A percentile compares a stretch with the other conserved stretches of the same genome.
phyloP scores from a whole-genome alignment of 108 stramenopile species.

The Pseudonitzschia pungens region DNA sequence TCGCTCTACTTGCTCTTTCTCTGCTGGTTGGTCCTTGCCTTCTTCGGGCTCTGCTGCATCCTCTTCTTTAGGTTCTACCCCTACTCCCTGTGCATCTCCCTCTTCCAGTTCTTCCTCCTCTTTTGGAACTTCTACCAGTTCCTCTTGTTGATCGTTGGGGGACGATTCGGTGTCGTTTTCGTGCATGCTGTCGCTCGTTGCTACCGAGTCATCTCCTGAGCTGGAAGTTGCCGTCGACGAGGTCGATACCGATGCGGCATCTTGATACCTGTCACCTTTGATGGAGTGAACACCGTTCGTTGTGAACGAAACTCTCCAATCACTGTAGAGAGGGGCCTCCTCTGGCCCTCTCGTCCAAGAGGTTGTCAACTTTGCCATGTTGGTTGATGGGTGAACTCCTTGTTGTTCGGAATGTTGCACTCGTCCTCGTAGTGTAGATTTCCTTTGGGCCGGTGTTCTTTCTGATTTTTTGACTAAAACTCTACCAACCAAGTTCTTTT shows the following conservation, averaged over 20 bases:
- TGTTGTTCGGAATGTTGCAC: too few species aligned
- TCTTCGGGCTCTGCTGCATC: too few species aligned
- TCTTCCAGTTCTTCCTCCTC: not conserved
- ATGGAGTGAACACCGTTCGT: not conserved
- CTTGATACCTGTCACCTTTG: not conserved
- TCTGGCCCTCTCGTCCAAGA: not conserved
- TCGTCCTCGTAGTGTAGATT: too few species aligned
- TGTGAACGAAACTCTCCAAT: slow-evolving; percentile 8
- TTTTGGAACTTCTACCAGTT: not conserved
- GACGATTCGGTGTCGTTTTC: not conserved
- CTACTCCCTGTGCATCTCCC: too few species aligned
- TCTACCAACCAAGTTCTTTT: too few species aligned
- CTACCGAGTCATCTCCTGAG: not conserved
- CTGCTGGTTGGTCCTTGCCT: too few species aligned
- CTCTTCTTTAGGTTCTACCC: too few species aligned
- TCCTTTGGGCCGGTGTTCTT: too few species aligned
- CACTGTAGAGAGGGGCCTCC: slow-evolving; percentile 9
- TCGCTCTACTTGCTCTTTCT: too few species aligned
- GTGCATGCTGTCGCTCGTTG: not conserved
- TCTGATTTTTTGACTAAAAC: too few species aligned
- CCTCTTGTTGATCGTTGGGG: not conserved
- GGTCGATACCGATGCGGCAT: not conserved
- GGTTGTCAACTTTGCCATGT: too few species aligned
- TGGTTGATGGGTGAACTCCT: too few species aligned
- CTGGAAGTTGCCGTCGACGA: not conserved